Base-by-base conservation (phyloP, 2,329 filamentous ascomycete genomes). In the Mycocentrospora acerina region DNA sequence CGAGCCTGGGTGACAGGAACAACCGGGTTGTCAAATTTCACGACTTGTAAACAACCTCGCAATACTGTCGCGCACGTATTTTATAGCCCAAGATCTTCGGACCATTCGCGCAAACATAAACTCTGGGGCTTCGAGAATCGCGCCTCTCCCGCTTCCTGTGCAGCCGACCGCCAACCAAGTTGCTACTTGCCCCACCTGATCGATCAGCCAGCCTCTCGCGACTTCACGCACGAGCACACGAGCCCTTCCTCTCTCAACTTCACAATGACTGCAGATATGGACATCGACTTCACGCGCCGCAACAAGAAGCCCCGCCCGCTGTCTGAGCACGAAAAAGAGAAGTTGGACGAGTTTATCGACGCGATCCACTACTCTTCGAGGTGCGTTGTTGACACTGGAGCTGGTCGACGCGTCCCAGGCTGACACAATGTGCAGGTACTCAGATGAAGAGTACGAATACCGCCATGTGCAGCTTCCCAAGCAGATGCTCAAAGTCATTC, bases 391-490 rank as follows among this genome's bases (percentile, higher is more conserved):
- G 49, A 46, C 33, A 24, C 19, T 32, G 32, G 24, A 50, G 27
- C 32, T 30, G 22, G 29, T 40, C 29, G 38, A 35, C 37, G 42
- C 53, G 54, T 50, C 32, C 28, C 29, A 37, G 37, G 48, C 51
- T 62, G 47, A 60, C 44, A 17, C n/a, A 35, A 29, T 26, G 15
- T 34, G 24, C 66, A 97, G 93, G 68, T 98, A 98, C 69, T 90
- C 85, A 18, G 93, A 98, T 63, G 84, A 81, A 71, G 82, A 93
- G 69, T 95, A 84, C 70, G 93, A 98, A 72, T 98, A 98, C 73
- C 88, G 93, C 51, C 93, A 98, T 70, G 93, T 98, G 42, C 90
- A 96, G 70, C 82, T 98, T 19, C 93, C 93, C 29, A 98, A 98
- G 73, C 85, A 89, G 56, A 98, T 98, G 93, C 83, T 98, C 51